Percentiles rank a stretch among this genome's conserved stretches.
phyloP scores from a whole-genome alignment of 805 yeast genomes.

The Candida ficus region DNA sequence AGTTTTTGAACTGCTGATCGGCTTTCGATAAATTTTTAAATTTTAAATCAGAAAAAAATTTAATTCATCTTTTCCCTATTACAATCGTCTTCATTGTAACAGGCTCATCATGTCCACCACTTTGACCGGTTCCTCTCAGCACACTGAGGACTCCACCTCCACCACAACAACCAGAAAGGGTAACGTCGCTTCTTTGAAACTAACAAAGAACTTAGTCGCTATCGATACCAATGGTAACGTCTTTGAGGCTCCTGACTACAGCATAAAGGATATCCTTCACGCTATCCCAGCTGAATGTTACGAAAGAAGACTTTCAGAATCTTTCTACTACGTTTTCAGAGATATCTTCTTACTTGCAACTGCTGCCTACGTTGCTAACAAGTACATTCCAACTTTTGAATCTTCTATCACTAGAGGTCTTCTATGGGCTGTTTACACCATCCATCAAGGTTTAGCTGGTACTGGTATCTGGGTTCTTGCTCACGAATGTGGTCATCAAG shows the following conservation, averaged over 20 bases:
- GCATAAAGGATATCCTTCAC: conserved; percentile 68
- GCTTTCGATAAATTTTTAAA: too few species aligned
- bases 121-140: conserved; percentile 10
- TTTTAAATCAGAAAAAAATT: too few species aligned
- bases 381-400: conserved; percentile 47
- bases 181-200: conserved; percentile 12
- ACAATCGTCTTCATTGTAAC: too few species aligned
- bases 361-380: conserved; percentile 49
- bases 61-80: too few species aligned
- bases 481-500: conserved; percentile 90
- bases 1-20: too few species aligned
- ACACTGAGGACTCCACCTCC: conserved; percentile 4
- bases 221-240: conserved; percentile 43
- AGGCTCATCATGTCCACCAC: conserved; percentile 12
- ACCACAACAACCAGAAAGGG: conserved; percentile 12
- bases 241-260: conserved; percentile 67
- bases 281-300: conserved; percentile 75
- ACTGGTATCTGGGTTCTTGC: conserved; percentile 85
- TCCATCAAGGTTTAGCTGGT: conserved; percentile 58
- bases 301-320: conserved; percentile 49
- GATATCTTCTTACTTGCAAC: conserved; percentile 49
- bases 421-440: conserved; percentile 55
- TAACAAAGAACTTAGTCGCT: conserved; percentile 30
- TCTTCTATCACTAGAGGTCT: conserved; percentile 39
- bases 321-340: conserved; percentile 62